Base-by-base conservation (phyloP, 768 basidiomycete species). In the Lactarius tabidus region DNA sequence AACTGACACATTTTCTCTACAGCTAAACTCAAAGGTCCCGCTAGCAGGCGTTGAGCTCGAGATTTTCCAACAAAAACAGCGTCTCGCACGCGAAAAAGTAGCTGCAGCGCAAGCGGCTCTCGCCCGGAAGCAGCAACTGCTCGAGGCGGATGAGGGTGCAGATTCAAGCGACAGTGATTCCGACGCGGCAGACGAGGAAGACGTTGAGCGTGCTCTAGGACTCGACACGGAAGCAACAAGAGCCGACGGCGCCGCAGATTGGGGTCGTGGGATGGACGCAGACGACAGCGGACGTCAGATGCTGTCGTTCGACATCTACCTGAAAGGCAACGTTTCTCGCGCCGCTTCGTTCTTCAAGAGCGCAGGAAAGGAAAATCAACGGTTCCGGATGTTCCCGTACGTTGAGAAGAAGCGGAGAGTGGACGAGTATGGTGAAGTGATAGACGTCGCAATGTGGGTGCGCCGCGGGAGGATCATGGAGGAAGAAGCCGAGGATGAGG, bases 321-420 rank as follows among this genome's bases (percentile, higher is more conserved):
- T 98, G 66, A 97, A 96, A 75, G 95, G 95, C n/a, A 94, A 96
- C 67, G 91, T 95, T 54, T 88, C 90, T 31, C 90, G 91, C 69
- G 81, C 89, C 29, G 90, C 86, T 1, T 88, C 89, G 2, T 95
- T 94, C 78, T 96, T 95, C 81, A 94, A 93, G 75, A 88, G 79
- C 64, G 79, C 85, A 10, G 85, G 85, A 17, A 80, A 82, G 12
- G 87, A 90, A 69, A 78, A 83, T 18, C 91, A 90, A 68, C 81
- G 97, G 59, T 98, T 91, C 75, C 83, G 96, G 68, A 98, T 98
- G 95, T 98, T 98, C 77, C 97, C 97, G 0, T 95, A 93, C 69
- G 86, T 96, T 33, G 96, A 98, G 77, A 89, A 92, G 76, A 92
- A 90, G 72, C 80, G 93, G 69, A 83, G 91, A 69, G 91, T 98